phyloP scores from a whole-genome alignment of 495 filamentous ascomycete genomes.

The Neurospora sp. region DNA sequence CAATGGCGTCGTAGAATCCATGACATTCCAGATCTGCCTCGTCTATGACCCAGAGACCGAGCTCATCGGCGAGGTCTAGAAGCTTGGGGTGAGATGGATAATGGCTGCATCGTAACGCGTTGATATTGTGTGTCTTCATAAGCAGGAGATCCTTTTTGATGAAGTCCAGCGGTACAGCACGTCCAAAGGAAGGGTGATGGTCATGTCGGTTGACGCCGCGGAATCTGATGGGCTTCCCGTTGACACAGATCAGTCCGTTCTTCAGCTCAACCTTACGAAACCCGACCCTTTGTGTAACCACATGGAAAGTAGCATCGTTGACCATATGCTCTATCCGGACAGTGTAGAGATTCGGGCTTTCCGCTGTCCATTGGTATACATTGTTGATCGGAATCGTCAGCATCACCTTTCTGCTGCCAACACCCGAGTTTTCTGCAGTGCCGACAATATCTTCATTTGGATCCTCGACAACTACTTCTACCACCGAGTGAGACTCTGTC shows the following conservation, averaged over 20 bases:
- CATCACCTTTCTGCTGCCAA: conserved; percentile 9
- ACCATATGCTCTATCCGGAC: too few relatives aligned
- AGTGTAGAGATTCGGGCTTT: conserved; percentile 49
- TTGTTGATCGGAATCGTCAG: conserved; percentile 33
- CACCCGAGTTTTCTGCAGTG: too few relatives aligned
- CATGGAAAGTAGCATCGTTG: too few relatives aligned
- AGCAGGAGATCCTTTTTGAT: conserved; percentile 47
- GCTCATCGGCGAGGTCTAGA: conserved; percentile 54
- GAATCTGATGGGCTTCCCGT: conserved; percentile 45
- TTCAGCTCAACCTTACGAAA: conserved; percentile 51
- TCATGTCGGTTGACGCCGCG: conserved; percentile 57
- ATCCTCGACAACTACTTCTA: too few relatives aligned
- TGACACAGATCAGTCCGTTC: conserved; percentile 47
- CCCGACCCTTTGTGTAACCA: conserved; percentile 30
- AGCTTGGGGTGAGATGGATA: conserved; percentile 49
- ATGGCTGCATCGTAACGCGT: conserved; percentile 52
- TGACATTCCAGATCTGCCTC: conserved; percentile 66
- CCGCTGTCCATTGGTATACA: conserved; percentile 56
- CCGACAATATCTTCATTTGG: too few relatives aligned
- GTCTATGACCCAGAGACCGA: conserved; percentile 61
- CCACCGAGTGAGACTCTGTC: conserved; percentile 3
- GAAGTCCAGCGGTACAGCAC: conserved; percentile 48
- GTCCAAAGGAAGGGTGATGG: conserved; percentile 48
- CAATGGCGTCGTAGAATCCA: conserved; percentile 47
- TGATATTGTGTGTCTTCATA: conserved; percentile 61